Conservation (phyloP, 2,329 filamentous ascomycete genomes). For the Aureobasidium namibiae region DNA sequence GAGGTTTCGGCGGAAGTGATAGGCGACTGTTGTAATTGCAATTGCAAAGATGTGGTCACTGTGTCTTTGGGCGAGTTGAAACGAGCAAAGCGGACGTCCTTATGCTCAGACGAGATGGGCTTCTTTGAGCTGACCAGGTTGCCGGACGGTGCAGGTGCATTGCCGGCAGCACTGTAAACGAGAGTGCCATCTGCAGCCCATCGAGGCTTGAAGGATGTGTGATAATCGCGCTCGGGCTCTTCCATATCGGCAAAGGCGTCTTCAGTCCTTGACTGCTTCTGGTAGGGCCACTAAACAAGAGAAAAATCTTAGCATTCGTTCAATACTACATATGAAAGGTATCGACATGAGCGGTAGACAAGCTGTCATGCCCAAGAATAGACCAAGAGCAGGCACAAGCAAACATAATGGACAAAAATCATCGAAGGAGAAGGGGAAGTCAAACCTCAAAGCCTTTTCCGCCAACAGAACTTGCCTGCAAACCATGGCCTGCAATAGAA, state of each 20-base stretch:
- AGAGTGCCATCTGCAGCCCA: conserved; percentile 72
- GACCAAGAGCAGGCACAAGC: background rate
- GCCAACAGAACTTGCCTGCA: conserved; percentile 45
- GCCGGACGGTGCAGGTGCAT: conserved; percentile 33
- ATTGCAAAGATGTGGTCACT: conserved; percentile 37
- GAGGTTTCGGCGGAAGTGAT: conserved; percentile 3
- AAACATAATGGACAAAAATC: background rate
- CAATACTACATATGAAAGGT: conserved; percentile 21
- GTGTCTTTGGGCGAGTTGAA: conserved; percentile 42
- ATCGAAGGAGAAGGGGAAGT: conserved; percentile 36
- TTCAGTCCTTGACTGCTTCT: conserved; percentile 65
- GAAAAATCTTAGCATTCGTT: conserved; percentile 31
- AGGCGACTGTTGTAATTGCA: conserved; percentile 39
- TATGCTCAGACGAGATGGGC: conserved; percentile 54
- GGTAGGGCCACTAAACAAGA: conserved; percentile 69
- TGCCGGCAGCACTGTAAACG: conserved; percentile 50
- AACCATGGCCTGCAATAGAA: conserved; percentile 44
- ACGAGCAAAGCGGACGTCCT: conserved; percentile 57
- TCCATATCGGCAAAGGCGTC: conserved; percentile 56
- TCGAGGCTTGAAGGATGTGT: conserved; percentile 65
- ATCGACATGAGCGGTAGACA: background rate
- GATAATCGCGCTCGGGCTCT: conserved; percentile 58
- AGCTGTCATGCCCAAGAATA: background rate
- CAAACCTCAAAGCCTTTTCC: conserved; percentile 81
- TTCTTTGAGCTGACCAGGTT: conserved; percentile 47